These are phyloP conservation scores for Podospora bellae-mahoneyi DNA, from an alignment of 495 filamentous ascomycete species.

Conservation along the genomic window DNA sequence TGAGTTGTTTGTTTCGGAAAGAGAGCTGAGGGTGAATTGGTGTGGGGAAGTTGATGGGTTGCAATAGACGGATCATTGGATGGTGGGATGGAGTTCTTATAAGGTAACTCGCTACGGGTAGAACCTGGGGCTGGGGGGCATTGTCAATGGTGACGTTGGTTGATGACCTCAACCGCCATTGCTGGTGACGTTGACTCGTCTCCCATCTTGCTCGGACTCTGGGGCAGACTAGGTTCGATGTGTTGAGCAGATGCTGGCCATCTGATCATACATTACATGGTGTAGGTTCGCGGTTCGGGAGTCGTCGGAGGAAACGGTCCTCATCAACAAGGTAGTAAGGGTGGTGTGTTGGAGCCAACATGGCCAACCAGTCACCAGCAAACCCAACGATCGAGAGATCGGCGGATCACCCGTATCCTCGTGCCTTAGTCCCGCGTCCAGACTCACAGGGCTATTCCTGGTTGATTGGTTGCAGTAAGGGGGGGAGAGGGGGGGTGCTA, in stretches of 20 bases:
- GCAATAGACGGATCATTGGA: neutral
- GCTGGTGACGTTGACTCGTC: neutral
- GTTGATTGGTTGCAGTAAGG: neutral
- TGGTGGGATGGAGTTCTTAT: neutral
- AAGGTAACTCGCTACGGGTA: neutral
- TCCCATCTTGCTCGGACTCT: neutral
- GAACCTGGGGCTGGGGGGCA: neutral
- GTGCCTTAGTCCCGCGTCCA: neutral
- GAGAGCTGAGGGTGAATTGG: constrained; percentile 19
- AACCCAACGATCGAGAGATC: neutral
- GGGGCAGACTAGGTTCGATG: neutral
- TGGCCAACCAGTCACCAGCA: neutral
- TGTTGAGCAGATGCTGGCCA: neutral
- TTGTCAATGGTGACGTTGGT: neutral
- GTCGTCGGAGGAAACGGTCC: neutral
- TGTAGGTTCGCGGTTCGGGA: neutral
- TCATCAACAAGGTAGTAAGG: neutral
- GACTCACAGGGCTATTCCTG: neutral
- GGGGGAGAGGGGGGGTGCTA: neutral
- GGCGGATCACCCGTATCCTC: neutral
- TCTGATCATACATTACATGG: neutral
- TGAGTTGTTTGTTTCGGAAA: constrained; percentile 7
- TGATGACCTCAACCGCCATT: neutral
- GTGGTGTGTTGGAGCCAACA: neutral
- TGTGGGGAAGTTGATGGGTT: constrained; percentile 1